Base-by-base conservation (phyloP, 345 rosid species). In the Mercurialis annua region DNA sequence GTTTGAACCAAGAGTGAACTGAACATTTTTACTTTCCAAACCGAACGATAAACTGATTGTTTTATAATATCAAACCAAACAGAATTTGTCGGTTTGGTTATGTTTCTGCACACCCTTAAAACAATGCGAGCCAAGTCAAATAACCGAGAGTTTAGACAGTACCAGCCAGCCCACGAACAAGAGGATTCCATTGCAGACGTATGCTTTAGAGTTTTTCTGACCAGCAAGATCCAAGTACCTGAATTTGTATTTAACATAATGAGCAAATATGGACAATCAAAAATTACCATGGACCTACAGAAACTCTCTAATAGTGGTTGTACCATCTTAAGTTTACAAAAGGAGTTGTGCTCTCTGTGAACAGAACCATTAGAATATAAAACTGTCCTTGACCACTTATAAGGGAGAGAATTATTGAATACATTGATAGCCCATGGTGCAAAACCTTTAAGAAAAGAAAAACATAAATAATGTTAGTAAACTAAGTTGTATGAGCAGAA, bases 111-210 rank as follows among this genome's bases (percentile, higher is more conserved):
- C n/a, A n/a, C n/a, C n/a, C n/a, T n/a, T n/a, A n/a, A 63, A 38
- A 62, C 58, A 64, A 24, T 48, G 36, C 60, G 60, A 9, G 40
- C n/a, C 14, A 71, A 65, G 20, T 33, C 48, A 63, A 60, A 30
- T 9, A 64, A 58, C 33, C 36, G 59, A 50, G 65, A 57, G 47
- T 52, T 70, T 18, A 55, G 73, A 78, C 79, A 67, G 62, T 91
- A 91, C 93, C 92, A 91, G 76, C 98, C 98, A 92, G 62, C 87
- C 93, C 31, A 87, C 71, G 86, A 92, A 92, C 78, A 89, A 72
- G 47, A 85, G 77, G 46, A 84, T 71, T 42, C 98, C 98, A 6
- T 92, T 92, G 76, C 64, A 74, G 36, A 81, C 53, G 73, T 86
- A 92, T 43, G 82, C 60, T 48, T 69, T 74, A 15, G 93, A 87